Base-by-base conservation (phyloP, 1,284 basidiomycete genomes). In the Ganoderma boninense region DNA sequence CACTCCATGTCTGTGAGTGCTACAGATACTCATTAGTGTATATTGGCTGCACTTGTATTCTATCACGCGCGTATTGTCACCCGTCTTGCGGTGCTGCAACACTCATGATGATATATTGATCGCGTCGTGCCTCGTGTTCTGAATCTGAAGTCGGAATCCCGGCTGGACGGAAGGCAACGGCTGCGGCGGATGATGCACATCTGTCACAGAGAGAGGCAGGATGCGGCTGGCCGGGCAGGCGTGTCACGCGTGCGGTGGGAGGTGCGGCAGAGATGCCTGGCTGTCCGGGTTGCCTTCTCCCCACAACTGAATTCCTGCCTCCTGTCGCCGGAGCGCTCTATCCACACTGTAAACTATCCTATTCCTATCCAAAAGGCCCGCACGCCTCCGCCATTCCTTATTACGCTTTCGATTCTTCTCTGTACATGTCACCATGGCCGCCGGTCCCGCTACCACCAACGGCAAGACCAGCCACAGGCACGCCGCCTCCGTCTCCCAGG, bases 401-500 rank as follows among this genome's bases (percentile, higher is more conserved):
- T 56, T 73, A 70, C 70, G 52, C 57, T 68, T 62, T 60, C 57
- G 40, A 43, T 62, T 42, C 23, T 46, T 71, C 76, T 79, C 71
- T 77, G 78, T 82, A 84, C 74, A 86, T 86, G 84, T 79, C 75
- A 79, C 71, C 69, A 87, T 87, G 84, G 81, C 82, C 71, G 69
- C 69, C 43, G 40, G 38, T 43, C 40, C 60, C 32, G 54, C 49
- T 52, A 11, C 49, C 23, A 52, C 13, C 26, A 57, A 32, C 23
- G 52, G 64, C 56, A 66, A 77, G 43, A 79, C 81, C 69, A 87
- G 87, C 75, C 92, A 93, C 84, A 89, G 87, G 82, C 88, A 89
- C 73, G 85, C 90, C 54, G 84, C 84, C 68, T 93, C 92, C 66
- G 82, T 91, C 72, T 87, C 89, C 61, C 76, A 76, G 63, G 62